Evolutionary conservation across 2,329 filamentous ascomycete species (phyloP).

Genomic region (Pyrenochaeta sp.): DNA sequence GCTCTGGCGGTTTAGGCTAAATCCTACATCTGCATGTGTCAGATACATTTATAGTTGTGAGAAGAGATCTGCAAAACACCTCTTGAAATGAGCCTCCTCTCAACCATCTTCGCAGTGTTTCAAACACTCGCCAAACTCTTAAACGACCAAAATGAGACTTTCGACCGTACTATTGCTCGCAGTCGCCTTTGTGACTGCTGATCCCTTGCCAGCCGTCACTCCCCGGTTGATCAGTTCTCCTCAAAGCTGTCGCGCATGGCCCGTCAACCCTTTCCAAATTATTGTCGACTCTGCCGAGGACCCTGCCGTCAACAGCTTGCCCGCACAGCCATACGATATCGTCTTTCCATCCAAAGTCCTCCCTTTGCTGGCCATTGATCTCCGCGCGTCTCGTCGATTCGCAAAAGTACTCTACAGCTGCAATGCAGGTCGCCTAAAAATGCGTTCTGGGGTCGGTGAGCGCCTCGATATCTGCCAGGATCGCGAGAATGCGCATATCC

Average conservation of each 20-base stretch:
- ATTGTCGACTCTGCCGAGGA: slow-evolving; percentile 2
- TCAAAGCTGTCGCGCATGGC: not conserved
- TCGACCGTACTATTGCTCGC: not conserved
- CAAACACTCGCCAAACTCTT: no score
- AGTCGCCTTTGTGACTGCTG: not conserved
- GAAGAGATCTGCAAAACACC: no score
- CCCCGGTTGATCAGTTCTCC: not conserved
- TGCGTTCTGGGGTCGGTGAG: not conserved
- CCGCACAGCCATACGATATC: slow-evolving; percentile 4
- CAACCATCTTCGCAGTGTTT: no score
- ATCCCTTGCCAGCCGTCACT: slow-evolving; percentile 2
- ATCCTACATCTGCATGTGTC: no score
- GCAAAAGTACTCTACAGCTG: slow-evolving; percentile 13
- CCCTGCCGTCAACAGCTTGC: slow-evolving; percentile 5
- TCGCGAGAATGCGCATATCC: slow-evolving; percentile 11
- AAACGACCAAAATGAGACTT: slow-evolving; percentile 5
- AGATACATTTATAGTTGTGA: no score
- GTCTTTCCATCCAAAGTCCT: not conserved
- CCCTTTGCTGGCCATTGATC: slow-evolving; percentile 5
- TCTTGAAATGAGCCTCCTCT: no score
- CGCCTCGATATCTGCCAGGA: slow-evolving; percentile 12
- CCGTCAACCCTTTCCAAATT: not conserved
- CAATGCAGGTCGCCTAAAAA: slow-evolving; percentile 1
- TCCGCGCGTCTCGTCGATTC: slow-evolving; percentile 3
- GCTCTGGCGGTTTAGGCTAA: no score